Evolutionary conservation across 805 yeast species (phyloP).

Genomic region (Cyberlindnera veronae): DNA sequence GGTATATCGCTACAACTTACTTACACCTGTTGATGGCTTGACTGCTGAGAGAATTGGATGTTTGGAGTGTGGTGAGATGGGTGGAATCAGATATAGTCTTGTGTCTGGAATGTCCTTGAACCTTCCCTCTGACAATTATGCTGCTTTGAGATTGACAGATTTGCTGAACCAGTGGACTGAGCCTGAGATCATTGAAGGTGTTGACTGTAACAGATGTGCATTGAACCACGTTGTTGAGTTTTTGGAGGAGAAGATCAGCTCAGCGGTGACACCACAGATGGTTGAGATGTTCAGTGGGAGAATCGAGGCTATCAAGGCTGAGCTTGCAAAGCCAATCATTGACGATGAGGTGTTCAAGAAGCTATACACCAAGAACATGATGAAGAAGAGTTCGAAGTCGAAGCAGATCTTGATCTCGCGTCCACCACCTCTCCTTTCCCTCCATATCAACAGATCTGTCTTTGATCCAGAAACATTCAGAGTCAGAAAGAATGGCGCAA

Average conservation of each 20-base stretch:
- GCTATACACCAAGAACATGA: constrained; percentile 70
- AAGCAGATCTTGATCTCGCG: constrained; percentile 78
- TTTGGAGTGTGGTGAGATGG: constrained; percentile 86
- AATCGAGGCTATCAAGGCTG: constrained; percentile 45
- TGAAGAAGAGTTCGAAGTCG: constrained; percentile 72
- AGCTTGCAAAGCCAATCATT: constrained; percentile 63
- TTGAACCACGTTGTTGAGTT: constrained; percentile 56
- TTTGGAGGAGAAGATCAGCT: constrained; percentile 32
- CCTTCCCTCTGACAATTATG: constrained; percentile 49
- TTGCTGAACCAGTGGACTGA: constrained; percentile 64
- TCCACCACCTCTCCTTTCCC: constrained; percentile 78
- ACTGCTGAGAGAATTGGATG: constrained; percentile 90
- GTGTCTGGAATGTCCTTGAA: constrained; percentile 71
- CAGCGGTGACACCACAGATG: constrained; percentile 27
- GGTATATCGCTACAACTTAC: constrained; percentile 49
- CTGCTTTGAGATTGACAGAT: constrained; percentile 44
- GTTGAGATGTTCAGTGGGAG: constrained; percentile 39
- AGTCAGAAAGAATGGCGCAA: constrained; percentile 80
- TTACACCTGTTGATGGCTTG: constrained; percentile 91
- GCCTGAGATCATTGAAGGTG: constrained; percentile 88
- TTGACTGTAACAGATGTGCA: constrained; percentile 92
- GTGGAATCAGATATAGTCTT: constrained; percentile 83
- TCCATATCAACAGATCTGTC: constrained; percentile 90
- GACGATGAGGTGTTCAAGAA: constrained; percentile 75
- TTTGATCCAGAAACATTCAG: constrained; percentile 83